Evolutionary conservation across 176 grass and related monocot species (phyloP).

Genomic region (Carex parvula): DNA sequence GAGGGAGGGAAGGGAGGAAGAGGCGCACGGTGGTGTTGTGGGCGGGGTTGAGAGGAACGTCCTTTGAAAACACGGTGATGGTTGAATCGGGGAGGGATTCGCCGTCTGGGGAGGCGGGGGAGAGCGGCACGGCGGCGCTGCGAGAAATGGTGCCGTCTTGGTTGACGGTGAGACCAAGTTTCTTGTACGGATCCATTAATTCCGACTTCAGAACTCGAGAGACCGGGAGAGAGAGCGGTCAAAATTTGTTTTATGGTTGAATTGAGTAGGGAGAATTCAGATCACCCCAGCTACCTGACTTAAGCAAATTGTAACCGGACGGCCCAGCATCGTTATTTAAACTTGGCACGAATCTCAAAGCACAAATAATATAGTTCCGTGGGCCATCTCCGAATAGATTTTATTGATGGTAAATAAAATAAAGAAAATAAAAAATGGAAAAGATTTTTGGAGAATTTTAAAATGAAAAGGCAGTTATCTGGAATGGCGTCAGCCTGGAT

Average conservation of each 20-base stretch:
- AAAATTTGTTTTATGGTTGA: not conserved
- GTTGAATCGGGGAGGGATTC: not conserved
- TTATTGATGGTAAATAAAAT: too few species aligned
- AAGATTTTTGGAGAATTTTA: too few species aligned
- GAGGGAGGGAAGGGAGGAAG: slow-evolving; percentile 45
- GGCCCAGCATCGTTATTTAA: too few species aligned
- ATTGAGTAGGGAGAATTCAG: too few species aligned
- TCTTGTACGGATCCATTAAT: slow-evolving; percentile 78
- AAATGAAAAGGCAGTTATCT: too few species aligned
- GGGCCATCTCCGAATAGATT: too few species aligned
- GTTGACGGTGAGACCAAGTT: slow-evolving; percentile 63
- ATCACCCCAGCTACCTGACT: too few species aligned
- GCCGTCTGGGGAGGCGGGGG: not conserved
- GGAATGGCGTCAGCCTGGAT: too few species aligned
- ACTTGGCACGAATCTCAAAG: too few species aligned
- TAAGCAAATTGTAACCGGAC: too few species aligned
- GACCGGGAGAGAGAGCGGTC: not conserved
- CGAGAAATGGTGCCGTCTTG: slow-evolving; percentile 30
- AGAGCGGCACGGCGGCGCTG: slow-evolving; percentile 27
- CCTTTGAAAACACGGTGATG: slow-evolving; percentile 57
- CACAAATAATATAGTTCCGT: too few species aligned
- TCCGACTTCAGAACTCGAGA: not conserved
- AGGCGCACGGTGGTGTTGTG: slow-evolving; percentile 54
- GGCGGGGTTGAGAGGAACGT: slow-evolving; percentile 47
- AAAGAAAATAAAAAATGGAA: too few species aligned